Evolutionary conservation across 257 asterid genomes (phyloP), one percentile per base, ranked within the genome.

Genomic region (Orobanche coerulescens): DNA sequence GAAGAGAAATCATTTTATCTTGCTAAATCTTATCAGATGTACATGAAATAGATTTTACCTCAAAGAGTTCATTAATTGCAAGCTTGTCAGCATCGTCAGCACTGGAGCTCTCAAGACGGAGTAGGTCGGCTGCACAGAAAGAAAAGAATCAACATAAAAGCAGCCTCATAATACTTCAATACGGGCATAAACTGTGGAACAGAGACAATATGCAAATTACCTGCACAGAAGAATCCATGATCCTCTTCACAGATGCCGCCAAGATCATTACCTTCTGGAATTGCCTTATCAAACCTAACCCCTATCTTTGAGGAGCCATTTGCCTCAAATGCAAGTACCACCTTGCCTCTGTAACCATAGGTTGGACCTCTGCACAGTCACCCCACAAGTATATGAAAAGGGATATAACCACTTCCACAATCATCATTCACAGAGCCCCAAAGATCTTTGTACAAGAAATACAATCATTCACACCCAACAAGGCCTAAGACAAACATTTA

Each of bases 191-290:
- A 56, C 48, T 44, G 15, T 42, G 58, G 49, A 39, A n/a, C 47
- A 67, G 20, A 39, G 66, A 64, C 42, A 36, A 34, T 50, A 71
- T 25, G 34, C 62, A 49, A 71, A 71, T 52, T 80, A 90, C 97
- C 96, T 73, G 90, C 67, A 79, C 95, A 85, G 71, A 84, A 87
- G 78, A 83, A 90, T 62, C 96, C 97, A 66, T 82, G 96, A 67
- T 82, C 91, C 73, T 73, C 91, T 75, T 90, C 97, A 69, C 97
- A 90, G 62, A 52, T 84, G 67, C 97, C 96, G 19, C 96, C 97
- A 59, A 90, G 94, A 76, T 90, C 94, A 73, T 69, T 85, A 61
- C 97, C 97, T 60, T 83, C 97, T 4, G 81, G 94, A 72, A 90
- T 77, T 65, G 83, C 49, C 74, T 60, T 81, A 75, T 90, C 97